A percentile compares a stretch with the other conserved stretches of the same genome.
Conservation (phyloP, 805 yeast species). For the Allodekkera sacchari region DNA sequence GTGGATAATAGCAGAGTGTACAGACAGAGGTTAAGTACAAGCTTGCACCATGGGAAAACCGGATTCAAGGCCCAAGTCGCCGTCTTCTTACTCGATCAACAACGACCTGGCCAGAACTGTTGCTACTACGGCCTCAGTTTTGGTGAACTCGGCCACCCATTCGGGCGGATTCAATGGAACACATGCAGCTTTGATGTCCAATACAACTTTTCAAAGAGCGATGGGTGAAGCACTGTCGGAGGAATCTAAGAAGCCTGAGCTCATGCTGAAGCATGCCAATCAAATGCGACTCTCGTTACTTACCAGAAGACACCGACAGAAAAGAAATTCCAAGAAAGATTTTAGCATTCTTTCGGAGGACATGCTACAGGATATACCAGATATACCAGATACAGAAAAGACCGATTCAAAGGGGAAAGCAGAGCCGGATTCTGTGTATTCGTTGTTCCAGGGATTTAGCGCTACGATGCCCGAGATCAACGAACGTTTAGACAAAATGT, state of each 20-base stretch:
- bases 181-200: slow-evolving; percentile 13
- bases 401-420: slow-evolving; percentile 9
- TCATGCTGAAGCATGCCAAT: slow-evolving; percentile 14
- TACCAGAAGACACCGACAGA: slow-evolving; percentile 4
- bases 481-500: slow-evolving; percentile 28
- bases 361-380: slow-evolving; percentile 46
- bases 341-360: slow-evolving; percentile 54
- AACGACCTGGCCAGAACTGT: slow-evolving; percentile 12
- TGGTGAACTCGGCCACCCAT: slow-evolving; percentile 28
- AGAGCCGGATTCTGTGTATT: slow-evolving; percentile 23
- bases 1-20: too few species aligned
- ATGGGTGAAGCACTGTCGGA: slow-evolving; percentile 34
- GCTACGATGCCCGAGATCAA: slow-evolving; percentile 48
- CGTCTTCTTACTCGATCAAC: too few species aligned
- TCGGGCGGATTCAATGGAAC: slow-evolving; percentile 9
- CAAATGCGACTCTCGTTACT: slow-evolving; percentile 5
- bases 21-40: too few species aligned
- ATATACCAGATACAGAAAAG: slow-evolving; percentile 6
- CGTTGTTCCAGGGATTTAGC: slow-evolving; percentile 63
- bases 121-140: slow-evolving; percentile 48
- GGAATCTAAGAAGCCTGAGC: slow-evolving; percentile 16
- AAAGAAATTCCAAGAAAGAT: slow-evolving; percentile 25
- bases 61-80: too few species aligned
- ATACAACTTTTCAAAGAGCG: slow-evolving; percentile 33
- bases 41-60: too few species aligned